Conservation (phyloP, 306 rosid genomes). For the Ziziphus jujuba region DNA sequence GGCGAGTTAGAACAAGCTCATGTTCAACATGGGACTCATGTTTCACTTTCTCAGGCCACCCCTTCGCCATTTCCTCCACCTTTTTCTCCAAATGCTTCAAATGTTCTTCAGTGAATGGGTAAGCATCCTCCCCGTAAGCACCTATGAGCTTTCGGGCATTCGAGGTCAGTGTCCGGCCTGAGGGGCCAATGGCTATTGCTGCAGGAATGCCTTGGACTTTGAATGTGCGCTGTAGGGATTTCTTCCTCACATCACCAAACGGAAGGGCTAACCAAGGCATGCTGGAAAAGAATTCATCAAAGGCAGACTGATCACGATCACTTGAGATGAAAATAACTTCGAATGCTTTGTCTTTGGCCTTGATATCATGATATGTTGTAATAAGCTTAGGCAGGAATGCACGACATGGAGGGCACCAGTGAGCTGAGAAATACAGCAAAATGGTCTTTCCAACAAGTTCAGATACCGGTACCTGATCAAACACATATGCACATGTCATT, state of each 20-base stretch:
- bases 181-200: constrained; percentile 32
- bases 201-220: constrained; percentile 42
- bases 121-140: constrained; percentile 34
- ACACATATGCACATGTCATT: not conserved
- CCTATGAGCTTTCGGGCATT: constrained; percentile 29
- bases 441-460: constrained; percentile 42
- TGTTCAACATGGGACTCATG: constrained; percentile 37
- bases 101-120: constrained; percentile 42
- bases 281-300: constrained; percentile 26
- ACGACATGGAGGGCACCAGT: constrained; percentile 51
- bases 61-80: constrained; percentile 27
- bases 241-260: constrained; percentile 43
- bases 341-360: constrained; percentile 28
- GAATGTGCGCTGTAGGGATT: constrained; percentile 27
- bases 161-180: constrained; percentile 28
- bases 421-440: constrained; percentile 49
- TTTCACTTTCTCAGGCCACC: constrained; percentile 41
- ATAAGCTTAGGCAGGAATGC: constrained; percentile 44
- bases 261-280: constrained; percentile 60
- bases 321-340: constrained; percentile 47
- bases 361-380: constrained; percentile 28
- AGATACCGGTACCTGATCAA: constrained; percentile 30
- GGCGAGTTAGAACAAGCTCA: constrained; percentile 19
- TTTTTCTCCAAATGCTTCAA: constrained; percentile 31
- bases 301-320: constrained; percentile 37